phyloP scores from a whole-genome alignment of 495 filamentous ascomycete genomes.

The Hypoxylon perforatum region DNA sequence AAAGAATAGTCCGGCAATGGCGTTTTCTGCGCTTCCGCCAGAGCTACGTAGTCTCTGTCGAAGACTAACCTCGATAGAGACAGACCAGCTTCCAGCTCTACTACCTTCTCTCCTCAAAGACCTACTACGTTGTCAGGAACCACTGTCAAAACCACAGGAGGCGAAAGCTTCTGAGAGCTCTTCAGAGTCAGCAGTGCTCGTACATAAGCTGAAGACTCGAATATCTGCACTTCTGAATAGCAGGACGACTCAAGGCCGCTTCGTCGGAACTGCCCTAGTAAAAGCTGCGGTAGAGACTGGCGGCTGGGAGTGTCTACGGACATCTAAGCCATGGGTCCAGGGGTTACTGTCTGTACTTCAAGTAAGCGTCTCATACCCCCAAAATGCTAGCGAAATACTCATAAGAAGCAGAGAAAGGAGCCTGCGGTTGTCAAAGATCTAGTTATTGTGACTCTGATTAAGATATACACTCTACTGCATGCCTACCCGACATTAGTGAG shows the following conservation, averaged over 20 bases:
- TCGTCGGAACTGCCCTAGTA: slow-evolving; percentile 77
- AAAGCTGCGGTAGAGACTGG: slow-evolving; percentile 85
- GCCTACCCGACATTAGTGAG: slow-evolving; percentile 83
- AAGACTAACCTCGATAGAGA: slow-evolving; percentile 71
- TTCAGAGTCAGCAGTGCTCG: slow-evolving; percentile 69
- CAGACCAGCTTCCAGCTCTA: slow-evolving; percentile 70
- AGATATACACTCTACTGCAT: slow-evolving; percentile 84
- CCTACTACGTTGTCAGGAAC: slow-evolving; percentile 68
- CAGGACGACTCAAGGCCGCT: slow-evolving; percentile 75
- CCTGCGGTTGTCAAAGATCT: slow-evolving; percentile 77
- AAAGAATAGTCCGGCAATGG: slow-evolving; percentile 23
- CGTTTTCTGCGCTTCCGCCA: slow-evolving; percentile 48
- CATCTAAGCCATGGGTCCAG: slow-evolving; percentile 76
- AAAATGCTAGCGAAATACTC: slow-evolving; percentile 26
- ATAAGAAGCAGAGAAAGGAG: slow-evolving; percentile 73
- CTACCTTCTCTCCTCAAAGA: slow-evolving; percentile 70
- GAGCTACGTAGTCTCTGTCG: slow-evolving; percentile 74
- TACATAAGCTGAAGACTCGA: slow-evolving; percentile 83
- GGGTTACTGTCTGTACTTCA: slow-evolving; percentile 75
- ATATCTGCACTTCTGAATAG: slow-evolving; percentile 80
- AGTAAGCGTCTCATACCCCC: slow-evolving; percentile 57
- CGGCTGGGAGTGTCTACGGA: slow-evolving; percentile 79
- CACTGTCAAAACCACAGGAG: slow-evolving; percentile 64
- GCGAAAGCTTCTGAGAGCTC: slow-evolving; percentile 62
- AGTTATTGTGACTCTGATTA: slow-evolving; percentile 77